Conservation (phyloP, 257 asterid genomes). For the Solanum phureja region DNA sequence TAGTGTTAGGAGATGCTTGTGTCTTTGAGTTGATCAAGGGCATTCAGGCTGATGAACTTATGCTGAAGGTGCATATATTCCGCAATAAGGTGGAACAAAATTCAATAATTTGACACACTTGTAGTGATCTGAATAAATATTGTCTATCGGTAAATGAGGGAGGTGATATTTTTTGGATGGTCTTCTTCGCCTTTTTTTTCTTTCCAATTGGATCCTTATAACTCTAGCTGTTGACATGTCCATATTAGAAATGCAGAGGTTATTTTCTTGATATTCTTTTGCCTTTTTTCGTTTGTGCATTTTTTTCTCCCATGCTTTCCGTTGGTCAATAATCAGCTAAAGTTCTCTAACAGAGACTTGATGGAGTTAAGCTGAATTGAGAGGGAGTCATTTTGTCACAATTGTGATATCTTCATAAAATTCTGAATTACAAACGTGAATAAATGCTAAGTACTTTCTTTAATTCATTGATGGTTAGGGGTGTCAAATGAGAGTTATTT, state of each 20-base stretch:
- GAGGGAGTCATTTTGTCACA: no score
- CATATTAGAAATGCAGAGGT: background rate
- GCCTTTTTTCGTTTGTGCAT: background rate
- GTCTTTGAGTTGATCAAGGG: background rate
- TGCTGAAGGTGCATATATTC: background rate
- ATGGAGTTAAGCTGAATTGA: no score
- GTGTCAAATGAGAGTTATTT: no score
- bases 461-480: no score
- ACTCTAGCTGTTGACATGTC: background rate
- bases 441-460: no score
- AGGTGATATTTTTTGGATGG: background rate
- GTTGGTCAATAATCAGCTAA: background rate
- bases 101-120: background rate
- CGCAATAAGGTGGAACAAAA: background rate
- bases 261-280: background rate
- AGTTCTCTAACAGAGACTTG: background rate
- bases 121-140: background rate
- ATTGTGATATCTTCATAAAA: no score
- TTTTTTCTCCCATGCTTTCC: background rate
- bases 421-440: no score
- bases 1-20: slow-evolving; percentile 7
- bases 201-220: background rate
- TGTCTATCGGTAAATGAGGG: background rate
- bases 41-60: background rate
- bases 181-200: background rate